Evolutionary conservation across 768 basidiomycete species (phyloP), one percentile per base, ranked within the genome.

Genomic region (Mycena floridula): DNA sequence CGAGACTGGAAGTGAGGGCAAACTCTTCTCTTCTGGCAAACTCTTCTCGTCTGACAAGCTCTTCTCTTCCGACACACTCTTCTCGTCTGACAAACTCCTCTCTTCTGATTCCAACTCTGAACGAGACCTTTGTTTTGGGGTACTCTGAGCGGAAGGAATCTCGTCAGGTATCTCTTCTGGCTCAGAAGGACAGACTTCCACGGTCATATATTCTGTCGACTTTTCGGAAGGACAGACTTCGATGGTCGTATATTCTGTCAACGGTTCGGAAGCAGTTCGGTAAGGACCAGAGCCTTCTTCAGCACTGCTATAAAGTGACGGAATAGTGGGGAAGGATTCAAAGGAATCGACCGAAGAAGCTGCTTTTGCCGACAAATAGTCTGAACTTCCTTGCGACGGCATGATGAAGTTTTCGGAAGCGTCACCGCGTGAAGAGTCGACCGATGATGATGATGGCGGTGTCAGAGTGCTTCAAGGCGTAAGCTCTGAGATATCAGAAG

Each of bases 241-340:
- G 4, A 74, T 80, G 5, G 78, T 81, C 48, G 70, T 64, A 43
- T 72, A 83, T 5, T 67, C 54, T 22, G 64, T 63, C 1, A 63
- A 60, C n/a, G 74, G 69, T 36, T 73, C 72, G 4, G 76, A 77
- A 2, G 71, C 73, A 16, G 71, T 57, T 38, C 69, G 69, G 27
- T 77, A 77, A 6, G 73, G 72, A 20, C 67, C 62, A 5, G 58
- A 47, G 23, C 75, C 76, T 15, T 71, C 62, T 20, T 72, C 63
- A 28, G 67, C 80, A 16, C 78, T 81, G 24, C 65, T 59, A 47
- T 75, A 85, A 13, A 65, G 59, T n/a, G 64, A 80, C 11, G 80
- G 80, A 49, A 81, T 81, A 3, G 74, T 76, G 1, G 79, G 79
- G 44, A 81, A 59, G 5, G 79, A 81, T 45, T 66, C 67, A 58